Conservation (phyloP, 345 rosid genomes). For the Eucalyptus dawsonii region DNA sequence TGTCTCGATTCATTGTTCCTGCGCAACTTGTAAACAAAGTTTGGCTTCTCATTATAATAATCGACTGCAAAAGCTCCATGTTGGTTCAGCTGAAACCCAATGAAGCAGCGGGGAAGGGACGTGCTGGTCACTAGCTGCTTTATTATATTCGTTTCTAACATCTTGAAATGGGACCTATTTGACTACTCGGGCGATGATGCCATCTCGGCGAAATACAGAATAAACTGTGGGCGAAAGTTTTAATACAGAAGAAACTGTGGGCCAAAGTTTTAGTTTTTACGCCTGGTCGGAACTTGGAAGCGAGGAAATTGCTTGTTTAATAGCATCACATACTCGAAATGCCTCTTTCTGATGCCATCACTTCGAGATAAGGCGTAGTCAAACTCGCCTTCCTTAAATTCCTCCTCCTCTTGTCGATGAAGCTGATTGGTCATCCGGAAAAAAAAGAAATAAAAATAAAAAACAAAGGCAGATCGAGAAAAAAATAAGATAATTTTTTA, state of each 20-base stretch:
- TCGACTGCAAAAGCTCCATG: neutral
- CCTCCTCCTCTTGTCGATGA: neutral
- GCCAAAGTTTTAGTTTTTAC: neutral
- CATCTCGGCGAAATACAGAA: neutral
- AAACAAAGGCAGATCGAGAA: fast-evolving
- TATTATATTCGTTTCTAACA: neutral
- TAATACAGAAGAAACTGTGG: neutral
- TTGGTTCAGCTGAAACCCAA: neutral
- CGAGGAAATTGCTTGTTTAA: neutral
- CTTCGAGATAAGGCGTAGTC: neutral
- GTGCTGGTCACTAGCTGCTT: neutral
- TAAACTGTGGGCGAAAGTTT: neutral
- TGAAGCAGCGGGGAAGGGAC: neutral
- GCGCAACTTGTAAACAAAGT: neutral
- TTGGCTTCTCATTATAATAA: neutral
- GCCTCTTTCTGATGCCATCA: neutral
- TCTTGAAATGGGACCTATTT: neutral
- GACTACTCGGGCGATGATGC: neutral
- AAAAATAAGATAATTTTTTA: neutral
- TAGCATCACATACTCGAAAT: neutral
- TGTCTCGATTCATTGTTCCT: neutral
- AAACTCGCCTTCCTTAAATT: neutral
- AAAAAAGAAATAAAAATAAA: neutral
- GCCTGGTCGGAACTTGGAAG: neutral
- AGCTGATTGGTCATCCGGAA: neutral